Percentiles rank a stretch among this genome's conserved stretches.
Conservation (phyloP, 1,284 basidiomycete genomes). For the Naganishia sp. region DNA sequence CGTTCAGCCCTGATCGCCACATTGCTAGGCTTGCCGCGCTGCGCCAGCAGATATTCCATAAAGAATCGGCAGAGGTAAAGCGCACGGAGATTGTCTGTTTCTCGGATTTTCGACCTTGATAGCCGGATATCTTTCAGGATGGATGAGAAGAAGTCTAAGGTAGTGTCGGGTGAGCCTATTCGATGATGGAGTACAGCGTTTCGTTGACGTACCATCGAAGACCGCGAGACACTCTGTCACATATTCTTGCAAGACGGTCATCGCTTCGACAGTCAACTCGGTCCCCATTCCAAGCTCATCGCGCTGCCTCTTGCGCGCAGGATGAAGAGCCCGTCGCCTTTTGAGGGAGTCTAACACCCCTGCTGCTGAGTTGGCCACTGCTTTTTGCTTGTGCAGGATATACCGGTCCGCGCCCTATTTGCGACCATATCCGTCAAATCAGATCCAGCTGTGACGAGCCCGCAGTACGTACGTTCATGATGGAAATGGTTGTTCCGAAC, state of each 20-base stretch:
- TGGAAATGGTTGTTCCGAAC: conserved; percentile 87
- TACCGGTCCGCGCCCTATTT: conserved; percentile 53
- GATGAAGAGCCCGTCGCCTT: conserved; percentile 63
- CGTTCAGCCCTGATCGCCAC: conserved; percentile 34
- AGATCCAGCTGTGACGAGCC: not conserved
- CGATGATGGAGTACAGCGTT: not conserved
- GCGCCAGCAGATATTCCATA: conserved; percentile 77
- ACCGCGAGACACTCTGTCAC: conserved; percentile 70
- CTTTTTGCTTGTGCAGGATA: conserved; percentile 80
- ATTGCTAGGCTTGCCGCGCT: conserved; percentile 41
- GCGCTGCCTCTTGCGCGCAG: conserved; percentile 62
- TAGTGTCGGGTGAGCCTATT: not conserved
- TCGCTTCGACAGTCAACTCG: conserved; percentile 70
- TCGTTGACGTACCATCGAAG: conserved; percentile 23
- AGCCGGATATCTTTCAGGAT: conserved; percentile 89
- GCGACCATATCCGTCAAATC: conserved; percentile 18
- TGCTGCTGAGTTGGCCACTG: conserved; percentile 71
- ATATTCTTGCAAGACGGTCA: conserved; percentile 66
- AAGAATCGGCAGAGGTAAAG: conserved; percentile 84
- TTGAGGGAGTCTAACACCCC: conserved; percentile 77
- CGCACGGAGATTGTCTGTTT: conserved; percentile 83
- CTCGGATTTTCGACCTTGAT: conserved; percentile 82
- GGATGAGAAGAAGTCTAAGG: conserved; percentile 72
- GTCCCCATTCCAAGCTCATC: conserved; percentile 40
- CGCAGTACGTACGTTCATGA: conserved; percentile 60